These are phyloP conservation scores for Saccharomyces pastorianus DNA, from an alignment of 1,139 yeast genomes.

Conservation along the genomic window DNA sequence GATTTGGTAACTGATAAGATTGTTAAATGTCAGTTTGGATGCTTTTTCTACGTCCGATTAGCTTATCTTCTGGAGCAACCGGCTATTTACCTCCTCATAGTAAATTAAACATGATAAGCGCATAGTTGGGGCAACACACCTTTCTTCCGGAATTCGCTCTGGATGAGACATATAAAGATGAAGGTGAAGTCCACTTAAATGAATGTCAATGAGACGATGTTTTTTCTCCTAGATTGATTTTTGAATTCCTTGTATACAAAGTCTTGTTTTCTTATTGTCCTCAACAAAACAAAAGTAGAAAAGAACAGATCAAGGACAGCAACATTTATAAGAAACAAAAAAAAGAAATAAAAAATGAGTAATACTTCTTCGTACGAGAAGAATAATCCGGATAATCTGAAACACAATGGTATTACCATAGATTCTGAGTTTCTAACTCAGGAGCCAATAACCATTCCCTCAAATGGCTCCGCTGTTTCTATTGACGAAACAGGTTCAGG, in stretches of 20 bases:
- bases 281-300: background rate
- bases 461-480: background rate
- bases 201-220: background rate
- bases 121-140: background rate
- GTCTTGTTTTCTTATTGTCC: background rate
- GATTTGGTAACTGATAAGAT: background rate
- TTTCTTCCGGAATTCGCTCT: background rate
- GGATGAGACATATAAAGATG: background rate
- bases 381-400: background rate
- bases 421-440: constrained; percentile 9
- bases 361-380: background rate
- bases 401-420: constrained; percentile 1
- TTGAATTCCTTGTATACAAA: background rate
- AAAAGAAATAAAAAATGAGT: background rate
- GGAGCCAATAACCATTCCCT: constrained; percentile 6
- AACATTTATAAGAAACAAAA: background rate
- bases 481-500: background rate
- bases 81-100: background rate
- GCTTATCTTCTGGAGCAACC: background rate
- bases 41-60: background rate
- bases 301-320: background rate
- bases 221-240: background rate
- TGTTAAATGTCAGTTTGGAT: background rate
- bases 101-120: background rate
- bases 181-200: background rate